A percentile compares a stretch with the other conserved stretches of the same genome.
Conservation (phyloP, 1,284 basidiomycete genomes). For the Lignosus rhinocerotis region DNA sequence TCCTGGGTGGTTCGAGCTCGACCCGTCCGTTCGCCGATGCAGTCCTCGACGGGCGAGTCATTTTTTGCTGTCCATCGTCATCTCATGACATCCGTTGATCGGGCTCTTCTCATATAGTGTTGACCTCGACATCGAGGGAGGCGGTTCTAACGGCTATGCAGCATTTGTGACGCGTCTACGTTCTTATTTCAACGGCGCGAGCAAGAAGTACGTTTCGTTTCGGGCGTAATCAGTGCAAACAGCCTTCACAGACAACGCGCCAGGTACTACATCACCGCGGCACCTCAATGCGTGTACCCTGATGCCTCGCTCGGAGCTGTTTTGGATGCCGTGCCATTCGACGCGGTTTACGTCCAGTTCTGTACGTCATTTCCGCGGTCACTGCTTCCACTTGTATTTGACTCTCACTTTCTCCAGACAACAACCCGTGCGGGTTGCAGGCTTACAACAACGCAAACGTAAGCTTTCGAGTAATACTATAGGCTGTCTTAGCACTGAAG, state of each 20-base stretch:
- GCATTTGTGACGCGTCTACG: conserved; percentile 62
- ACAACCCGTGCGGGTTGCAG: conserved; percentile 52
- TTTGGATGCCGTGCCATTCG: conserved; percentile 53
- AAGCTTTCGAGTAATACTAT: conserved; percentile 18
- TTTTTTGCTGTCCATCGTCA: not conserved
- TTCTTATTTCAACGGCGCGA: conserved; percentile 47
- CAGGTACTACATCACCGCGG: conserved; percentile 63
- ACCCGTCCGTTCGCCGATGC: conserved; percentile 64
- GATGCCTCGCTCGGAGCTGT: conserved; percentile 53
- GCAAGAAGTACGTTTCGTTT: conserved; percentile 46
- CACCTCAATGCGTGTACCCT: conserved; percentile 56
- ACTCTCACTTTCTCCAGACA: conserved; percentile 36
- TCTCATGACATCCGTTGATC: not conserved
- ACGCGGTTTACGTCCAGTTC: conserved; percentile 59
- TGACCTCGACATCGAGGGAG: conserved; percentile 68
- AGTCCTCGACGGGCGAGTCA: conserved; percentile 59
- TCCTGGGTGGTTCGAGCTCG: conserved; percentile 56
- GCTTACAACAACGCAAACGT: conserved; percentile 42
- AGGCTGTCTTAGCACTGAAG: not conserved
- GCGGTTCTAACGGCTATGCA: conserved; percentile 53
- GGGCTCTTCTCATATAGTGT: conserved; percentile 41
- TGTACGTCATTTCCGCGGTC: conserved; percentile 29
- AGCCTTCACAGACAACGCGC: not conserved
- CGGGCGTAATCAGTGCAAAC: not conserved
- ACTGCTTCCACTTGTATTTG: not conserved